These are phyloP conservation scores for Puccinia horiana DNA, from an alignment of 1,284 basidiomycete genomes.

Conservation along the genomic window DNA sequence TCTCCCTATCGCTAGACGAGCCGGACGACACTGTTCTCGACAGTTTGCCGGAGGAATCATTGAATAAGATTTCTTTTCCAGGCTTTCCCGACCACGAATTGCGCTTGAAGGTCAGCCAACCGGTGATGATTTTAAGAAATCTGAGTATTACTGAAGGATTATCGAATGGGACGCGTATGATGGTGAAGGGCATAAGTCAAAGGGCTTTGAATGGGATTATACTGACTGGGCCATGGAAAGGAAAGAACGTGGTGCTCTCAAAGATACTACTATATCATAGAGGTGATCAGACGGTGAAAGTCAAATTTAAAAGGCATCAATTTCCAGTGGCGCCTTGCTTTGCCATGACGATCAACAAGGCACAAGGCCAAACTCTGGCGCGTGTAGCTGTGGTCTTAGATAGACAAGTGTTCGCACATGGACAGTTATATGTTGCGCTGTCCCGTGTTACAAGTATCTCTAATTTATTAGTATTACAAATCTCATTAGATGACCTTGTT, in stretches of 20 bases:
- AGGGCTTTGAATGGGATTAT: not conserved
- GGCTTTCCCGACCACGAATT: not conserved
- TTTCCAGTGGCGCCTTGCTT: slow-evolving; percentile 61
- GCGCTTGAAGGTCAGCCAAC: not conserved
- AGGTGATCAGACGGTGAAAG: slow-evolving; percentile 51
- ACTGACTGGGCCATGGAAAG: not conserved
- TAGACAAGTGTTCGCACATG: too few relatives aligned
- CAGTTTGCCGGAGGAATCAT: not conserved
- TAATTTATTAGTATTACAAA: too few relatives aligned
- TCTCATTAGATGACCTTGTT: too few relatives aligned
- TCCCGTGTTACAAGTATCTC: too few relatives aligned
- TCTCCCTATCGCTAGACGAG: not conserved
- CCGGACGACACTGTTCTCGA: not conserved
- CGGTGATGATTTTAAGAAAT: not conserved
- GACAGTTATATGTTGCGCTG: too few relatives aligned
- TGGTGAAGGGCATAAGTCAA: not conserved
- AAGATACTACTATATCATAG: not conserved
- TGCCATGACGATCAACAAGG: slow-evolving; percentile 62
- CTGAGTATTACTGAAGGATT: not conserved
- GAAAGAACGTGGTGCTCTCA: not conserved
- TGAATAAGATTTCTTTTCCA: not conserved
- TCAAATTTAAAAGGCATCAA: slow-evolving; percentile 57
- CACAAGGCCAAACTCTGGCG: slow-evolving; percentile 64
- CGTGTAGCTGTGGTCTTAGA: too few relatives aligned
- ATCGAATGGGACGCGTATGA: slow-evolving; percentile 9